Base-by-base conservation (phyloP, 495 filamentous ascomycete species). In the Penicillium samsonianum region DNA sequence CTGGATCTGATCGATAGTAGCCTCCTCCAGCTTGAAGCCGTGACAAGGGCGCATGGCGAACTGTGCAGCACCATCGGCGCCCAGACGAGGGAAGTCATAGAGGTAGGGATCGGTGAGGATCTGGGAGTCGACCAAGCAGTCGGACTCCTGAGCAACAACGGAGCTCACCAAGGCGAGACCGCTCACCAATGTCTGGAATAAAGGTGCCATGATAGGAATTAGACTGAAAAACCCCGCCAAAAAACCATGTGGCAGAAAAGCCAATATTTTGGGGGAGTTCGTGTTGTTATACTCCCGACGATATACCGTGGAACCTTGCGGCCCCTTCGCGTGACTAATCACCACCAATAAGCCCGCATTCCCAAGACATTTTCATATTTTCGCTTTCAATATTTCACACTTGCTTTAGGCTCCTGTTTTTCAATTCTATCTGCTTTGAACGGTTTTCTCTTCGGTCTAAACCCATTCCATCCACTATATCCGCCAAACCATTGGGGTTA, bases 31-130 rank as follows among this genome's bases (percentile, higher is more conserved):
- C 41, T 77, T 73, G 58, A 89, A 70, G 23, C 80, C 81, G 53
- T 82, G 72, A 69, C 87, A 90, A 10, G 58, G 64, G 3, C 80
- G 80, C 85, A 90, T 87, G 25, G 81, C 80, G 59, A 85, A 84
- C 38, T 76, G 59, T 14, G 55, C 65, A 22, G 67, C 58, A 16
- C 73, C 71, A 53, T 60, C 53, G 43, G 61, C 61, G 20, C 71
- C 62, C 53, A 72, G 53, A 12, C 61, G 48, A 16, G 79, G 78
- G 62, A 82, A 78, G 48, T 79, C 70, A 60, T 71, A 78, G 40
- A 66, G 62, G 60, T 70, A 76, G 37, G 72, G 73, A 25, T 70
- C 55, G 5, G 37, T 59, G 35, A 73, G 35, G 40, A 75, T 60
- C 62, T 76, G 72, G 19, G 68, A 68, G 6, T 61, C 59, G 49